Percentiles rank a stretch among this genome's conserved stretches.
Conservation (phyloP, 441 rosid species). For the Eruca vesicaria region DNA sequence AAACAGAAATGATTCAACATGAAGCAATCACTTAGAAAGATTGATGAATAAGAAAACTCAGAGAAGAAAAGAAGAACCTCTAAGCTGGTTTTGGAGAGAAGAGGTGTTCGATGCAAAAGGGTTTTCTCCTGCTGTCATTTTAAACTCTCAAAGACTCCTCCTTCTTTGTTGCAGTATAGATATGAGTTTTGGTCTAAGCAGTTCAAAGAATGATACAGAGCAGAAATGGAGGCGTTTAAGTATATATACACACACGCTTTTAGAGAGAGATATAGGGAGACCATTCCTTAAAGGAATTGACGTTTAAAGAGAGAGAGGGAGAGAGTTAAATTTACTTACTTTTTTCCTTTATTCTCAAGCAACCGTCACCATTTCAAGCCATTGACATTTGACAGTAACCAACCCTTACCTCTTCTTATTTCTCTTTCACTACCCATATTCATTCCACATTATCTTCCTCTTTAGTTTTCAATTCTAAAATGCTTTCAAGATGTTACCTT, state of each 20-base stretch:
- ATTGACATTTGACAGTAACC: constrained; percentile 27
- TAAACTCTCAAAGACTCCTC: constrained; percentile 20
- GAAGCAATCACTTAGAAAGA: constrained; percentile 6
- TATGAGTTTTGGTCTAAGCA: constrained; percentile 11
- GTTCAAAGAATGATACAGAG: constrained; percentile 25
- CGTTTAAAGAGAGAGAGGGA: constrained; percentile 43
- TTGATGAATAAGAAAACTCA: neutral
- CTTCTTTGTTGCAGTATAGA: neutral
- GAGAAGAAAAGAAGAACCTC: constrained; percentile 45
- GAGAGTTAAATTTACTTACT: constrained; percentile 32
- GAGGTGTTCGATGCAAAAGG: constrained; percentile 66
- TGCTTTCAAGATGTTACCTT: constrained; percentile 29
- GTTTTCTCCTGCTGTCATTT: constrained; percentile 48
- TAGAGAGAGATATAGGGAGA: constrained; percentile 33
- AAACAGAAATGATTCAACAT: neutral
- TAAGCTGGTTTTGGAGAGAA: constrained; percentile 66
- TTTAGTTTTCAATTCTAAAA: constrained; percentile 10
- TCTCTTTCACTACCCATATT: constrained; percentile 27
- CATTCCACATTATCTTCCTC: constrained; percentile 17
- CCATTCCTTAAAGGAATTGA: constrained; percentile 62
- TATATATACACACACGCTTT: constrained; percentile 19
- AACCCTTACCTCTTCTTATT: constrained; percentile 49
- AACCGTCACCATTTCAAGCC: constrained; percentile 33
- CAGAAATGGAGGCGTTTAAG: constrained; percentile 18
- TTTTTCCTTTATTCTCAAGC: constrained; percentile 61